These are phyloP conservation scores for Trichoderma breve DNA, from an alignment of 2,329 filamentous ascomycete species.

Conservation along the genomic window DNA sequence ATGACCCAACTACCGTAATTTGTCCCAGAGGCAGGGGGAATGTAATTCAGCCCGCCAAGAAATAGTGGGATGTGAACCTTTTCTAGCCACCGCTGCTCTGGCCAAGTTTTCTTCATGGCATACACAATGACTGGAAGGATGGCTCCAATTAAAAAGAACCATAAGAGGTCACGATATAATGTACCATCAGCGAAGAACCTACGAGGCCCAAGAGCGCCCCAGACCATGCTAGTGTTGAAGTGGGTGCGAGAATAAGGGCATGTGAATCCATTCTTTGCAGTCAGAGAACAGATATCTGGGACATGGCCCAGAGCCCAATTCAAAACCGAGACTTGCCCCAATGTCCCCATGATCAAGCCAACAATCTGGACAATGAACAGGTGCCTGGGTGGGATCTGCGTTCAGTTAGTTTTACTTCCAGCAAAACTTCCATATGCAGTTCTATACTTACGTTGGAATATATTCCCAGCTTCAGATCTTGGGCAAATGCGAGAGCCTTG, in stretches of 20 bases:
- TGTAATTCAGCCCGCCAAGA: constrained; percentile 33
- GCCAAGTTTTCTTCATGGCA: constrained; percentile 30
- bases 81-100: constrained; percentile 27
- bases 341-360: constrained; percentile 42
- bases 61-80: constrained; percentile 34
- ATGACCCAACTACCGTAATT: constrained; percentile 36
- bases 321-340: constrained; percentile 43
- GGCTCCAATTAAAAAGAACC: constrained; percentile 54
- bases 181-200: constrained; percentile 53
- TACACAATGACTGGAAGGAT: constrained; percentile 48
- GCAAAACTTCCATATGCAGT: neutral
- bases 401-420: constrained; percentile 16
- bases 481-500: constrained; percentile 42
- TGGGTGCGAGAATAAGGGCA: constrained; percentile 37
- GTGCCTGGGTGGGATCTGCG: constrained; percentile 41
- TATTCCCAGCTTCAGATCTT: constrained; percentile 47
- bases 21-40: constrained; percentile 34
- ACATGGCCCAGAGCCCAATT: constrained; percentile 46
- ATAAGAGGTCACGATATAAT: constrained; percentile 50
- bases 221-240: constrained; percentile 55
- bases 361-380: constrained; percentile 45
- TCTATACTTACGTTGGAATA: constrained; percentile 34
- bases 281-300: constrained; percentile 44
- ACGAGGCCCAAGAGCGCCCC: constrained; percentile 56
- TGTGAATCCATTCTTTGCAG: constrained; percentile 48